These are phyloP conservation scores for Linum lewisii DNA, from an alignment of 345 rosid species.

Conservation along the genomic window DNA sequence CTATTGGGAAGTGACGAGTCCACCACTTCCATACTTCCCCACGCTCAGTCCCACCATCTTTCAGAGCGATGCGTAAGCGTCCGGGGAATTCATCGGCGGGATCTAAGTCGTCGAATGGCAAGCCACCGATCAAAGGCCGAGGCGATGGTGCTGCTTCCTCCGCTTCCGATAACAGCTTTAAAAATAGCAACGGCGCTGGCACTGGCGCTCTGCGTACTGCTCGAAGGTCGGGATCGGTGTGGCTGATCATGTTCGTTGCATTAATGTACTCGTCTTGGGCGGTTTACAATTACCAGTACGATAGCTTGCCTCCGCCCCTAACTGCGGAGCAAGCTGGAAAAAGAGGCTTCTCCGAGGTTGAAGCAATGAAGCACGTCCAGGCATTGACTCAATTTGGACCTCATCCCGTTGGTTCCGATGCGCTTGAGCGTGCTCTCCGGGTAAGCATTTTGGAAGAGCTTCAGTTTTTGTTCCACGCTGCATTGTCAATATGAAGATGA, in stretches of 20 bases:
- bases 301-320: constrained; percentile 56
- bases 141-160: background rate
- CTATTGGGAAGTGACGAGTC: no score
- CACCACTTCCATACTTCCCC: no score
- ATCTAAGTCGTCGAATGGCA: background rate
- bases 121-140: background rate
- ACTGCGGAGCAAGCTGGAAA: constrained; percentile 76
- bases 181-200: background rate
- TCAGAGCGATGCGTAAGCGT: constrained; percentile 12
- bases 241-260: constrained; percentile 38
- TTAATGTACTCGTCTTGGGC: constrained; percentile 49
- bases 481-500: background rate
- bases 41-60: background rate
- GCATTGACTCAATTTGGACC: constrained; percentile 82
- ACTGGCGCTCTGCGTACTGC: constrained; percentile 1
- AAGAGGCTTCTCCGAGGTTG: constrained; percentile 82
- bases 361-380: constrained; percentile 63
- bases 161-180: background rate
- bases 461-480: background rate
- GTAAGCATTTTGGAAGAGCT: constrained; percentile 20
- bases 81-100: constrained; percentile 2
- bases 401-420: constrained; percentile 72
- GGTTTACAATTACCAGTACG: constrained; percentile 52
- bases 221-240: constrained; percentile 50
- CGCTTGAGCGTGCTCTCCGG: constrained; percentile 65